These are phyloP conservation scores for Mycena polygramma DNA, from an alignment of 768 basidiomycete genomes.

Conservation along the genomic window DNA sequence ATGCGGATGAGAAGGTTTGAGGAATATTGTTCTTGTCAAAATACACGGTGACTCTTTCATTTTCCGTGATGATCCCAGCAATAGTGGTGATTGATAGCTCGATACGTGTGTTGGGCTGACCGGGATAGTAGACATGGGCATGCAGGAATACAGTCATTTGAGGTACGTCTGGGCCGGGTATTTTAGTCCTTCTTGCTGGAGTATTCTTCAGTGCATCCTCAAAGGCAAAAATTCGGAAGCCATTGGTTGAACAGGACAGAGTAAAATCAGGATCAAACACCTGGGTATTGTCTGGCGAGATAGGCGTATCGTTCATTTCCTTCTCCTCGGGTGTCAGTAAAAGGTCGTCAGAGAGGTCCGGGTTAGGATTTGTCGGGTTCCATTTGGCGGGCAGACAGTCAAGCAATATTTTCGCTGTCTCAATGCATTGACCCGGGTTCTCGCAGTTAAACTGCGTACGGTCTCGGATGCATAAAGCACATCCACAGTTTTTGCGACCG, in stretches of 20 bases:
- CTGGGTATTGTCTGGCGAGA: not conserved
- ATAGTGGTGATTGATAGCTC: too few species aligned
- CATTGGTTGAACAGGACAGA: not conserved
- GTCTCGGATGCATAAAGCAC: not conserved
- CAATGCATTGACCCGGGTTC: not conserved
- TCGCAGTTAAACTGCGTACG: not conserved
- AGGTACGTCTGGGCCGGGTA: not conserved
- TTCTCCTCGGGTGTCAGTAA: not conserved
- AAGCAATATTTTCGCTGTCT: not conserved
- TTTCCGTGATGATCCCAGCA: too few species aligned
- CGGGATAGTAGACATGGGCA: too few species aligned
- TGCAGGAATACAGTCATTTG: too few species aligned
- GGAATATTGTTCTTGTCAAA: too few species aligned
- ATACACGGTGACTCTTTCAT: too few species aligned
- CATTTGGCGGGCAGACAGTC: not conserved
- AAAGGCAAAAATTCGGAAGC: not conserved
- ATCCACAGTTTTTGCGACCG: not conserved
- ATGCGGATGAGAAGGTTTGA: too few species aligned
- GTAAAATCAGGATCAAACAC: not conserved
- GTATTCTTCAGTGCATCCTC: not conserved
- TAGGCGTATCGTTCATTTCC: not conserved
- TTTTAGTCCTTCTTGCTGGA: not conserved
- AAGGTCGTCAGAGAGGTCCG: not conserved
- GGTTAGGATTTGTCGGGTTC: not conserved
- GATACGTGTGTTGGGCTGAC: too few species aligned